Conservation (phyloP, 2,329 filamentous ascomycete species). For the Stemphylium vesicarium region DNA sequence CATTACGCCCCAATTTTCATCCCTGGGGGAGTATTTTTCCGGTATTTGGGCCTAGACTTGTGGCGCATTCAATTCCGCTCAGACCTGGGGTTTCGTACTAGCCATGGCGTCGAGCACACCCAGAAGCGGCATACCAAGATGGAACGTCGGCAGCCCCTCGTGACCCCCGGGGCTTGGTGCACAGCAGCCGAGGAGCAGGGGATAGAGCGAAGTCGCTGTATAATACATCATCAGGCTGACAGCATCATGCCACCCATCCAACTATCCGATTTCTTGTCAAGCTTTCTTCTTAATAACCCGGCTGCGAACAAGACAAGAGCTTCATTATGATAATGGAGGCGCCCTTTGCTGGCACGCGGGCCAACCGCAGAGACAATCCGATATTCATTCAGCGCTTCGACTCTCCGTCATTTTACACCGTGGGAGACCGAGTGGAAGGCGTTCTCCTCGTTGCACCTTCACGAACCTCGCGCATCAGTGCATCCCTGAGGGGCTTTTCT, state of each 20-base stretch:
- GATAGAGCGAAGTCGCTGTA: slow-evolving; percentile 6
- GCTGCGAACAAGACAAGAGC: background rate
- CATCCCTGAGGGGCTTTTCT: slow-evolving; percentile 23
- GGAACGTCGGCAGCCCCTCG: slow-evolving; percentile 1
- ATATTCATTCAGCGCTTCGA: slow-evolving; percentile 25
- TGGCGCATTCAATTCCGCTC: background rate
- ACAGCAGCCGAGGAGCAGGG: slow-evolving; percentile 10
- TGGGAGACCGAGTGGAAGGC: slow-evolving; percentile 30
- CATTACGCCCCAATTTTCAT: background rate
- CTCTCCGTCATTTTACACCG: slow-evolving; percentile 23
- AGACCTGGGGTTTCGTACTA: background rate
- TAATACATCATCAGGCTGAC: background rate
- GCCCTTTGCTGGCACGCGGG: slow-evolving; percentile 9
- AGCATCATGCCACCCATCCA: background rate
- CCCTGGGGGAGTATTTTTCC: background rate
- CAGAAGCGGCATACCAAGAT: slow-evolving; percentile 6
- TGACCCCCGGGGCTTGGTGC: slow-evolving; percentile 11
- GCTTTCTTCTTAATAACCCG: background rate
- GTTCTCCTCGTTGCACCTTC: slow-evolving; percentile 27
- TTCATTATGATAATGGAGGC: slow-evolving; percentile 15
- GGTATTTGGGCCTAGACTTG: background rate
- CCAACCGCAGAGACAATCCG: slow-evolving; percentile 22
- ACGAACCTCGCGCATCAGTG: slow-evolving; percentile 26
- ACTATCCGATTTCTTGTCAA: background rate
- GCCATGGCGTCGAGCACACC: background rate